Conservation (phyloP, 805 yeast genomes). For the Starmerella tilneyi region DNA sequence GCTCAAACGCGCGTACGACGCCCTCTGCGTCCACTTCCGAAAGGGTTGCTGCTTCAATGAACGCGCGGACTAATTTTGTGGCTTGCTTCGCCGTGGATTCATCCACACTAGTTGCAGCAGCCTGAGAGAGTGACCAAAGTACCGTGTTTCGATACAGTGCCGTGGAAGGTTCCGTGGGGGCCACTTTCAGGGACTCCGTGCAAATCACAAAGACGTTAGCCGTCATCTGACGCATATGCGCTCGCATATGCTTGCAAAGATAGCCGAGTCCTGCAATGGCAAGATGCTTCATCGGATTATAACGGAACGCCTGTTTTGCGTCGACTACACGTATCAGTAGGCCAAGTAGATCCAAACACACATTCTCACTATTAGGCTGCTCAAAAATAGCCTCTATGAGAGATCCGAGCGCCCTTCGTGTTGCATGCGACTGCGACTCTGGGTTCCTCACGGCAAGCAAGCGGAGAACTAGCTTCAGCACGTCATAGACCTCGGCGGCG, state of each 20-base stretch:
- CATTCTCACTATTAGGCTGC: constrained; percentile 15
- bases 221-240: constrained; percentile 21
- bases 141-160: constrained; percentile 21
- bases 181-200: constrained; percentile 18
- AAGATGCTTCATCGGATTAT: constrained; percentile 24
- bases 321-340: constrained; percentile 22
- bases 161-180: constrained; percentile 11
- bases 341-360: constrained; percentile 17
- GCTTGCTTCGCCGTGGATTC: constrained; percentile 28
- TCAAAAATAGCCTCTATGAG: constrained; percentile 17
- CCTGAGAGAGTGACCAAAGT: constrained; percentile 20
- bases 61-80: constrained; percentile 28
- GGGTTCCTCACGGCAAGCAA: constrained; percentile 23
- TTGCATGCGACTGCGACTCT: constrained; percentile 22
- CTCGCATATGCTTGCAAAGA: constrained; percentile 9
- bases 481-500: constrained; percentile 12
- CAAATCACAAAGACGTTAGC: constrained; percentile 21
- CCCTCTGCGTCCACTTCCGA: constrained; percentile 29
- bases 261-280: constrained; percentile 23
- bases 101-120: constrained; percentile 27
- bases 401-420: constrained; percentile 22
- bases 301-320: constrained; percentile 13
- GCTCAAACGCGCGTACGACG: constrained; percentile 23
- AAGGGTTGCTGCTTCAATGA: constrained; percentile 25
- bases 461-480: constrained; percentile 19